Evolutionary conservation across 352 stramenopile species (phyloP).

Genomic region (Pythium volutum): DNA sequence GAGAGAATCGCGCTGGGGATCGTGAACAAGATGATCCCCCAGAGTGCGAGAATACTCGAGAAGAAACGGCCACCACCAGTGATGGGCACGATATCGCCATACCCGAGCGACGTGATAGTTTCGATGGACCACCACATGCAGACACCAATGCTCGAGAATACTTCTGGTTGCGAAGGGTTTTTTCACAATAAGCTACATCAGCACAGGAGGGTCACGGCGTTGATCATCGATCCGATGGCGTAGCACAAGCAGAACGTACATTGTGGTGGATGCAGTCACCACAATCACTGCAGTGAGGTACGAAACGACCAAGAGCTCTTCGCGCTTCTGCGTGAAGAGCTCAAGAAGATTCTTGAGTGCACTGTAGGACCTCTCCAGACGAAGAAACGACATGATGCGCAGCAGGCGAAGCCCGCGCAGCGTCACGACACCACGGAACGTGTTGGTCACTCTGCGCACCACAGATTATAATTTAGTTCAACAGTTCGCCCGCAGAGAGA

Average conservation of each 20-base stretch:
- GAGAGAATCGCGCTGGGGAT: conserved; percentile 79
- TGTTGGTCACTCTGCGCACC: conserved; percentile 30
- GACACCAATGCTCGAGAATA: conserved; percentile 76
- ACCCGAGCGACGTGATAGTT: conserved; percentile 86
- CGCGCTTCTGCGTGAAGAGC: conserved; percentile 70
- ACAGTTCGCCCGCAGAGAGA: neutral
- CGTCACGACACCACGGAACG: conserved; percentile 57
- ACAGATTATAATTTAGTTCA: too few species aligned
- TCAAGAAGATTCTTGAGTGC: conserved; percentile 74
- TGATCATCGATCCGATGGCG: neutral
- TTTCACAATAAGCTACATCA: conserved; percentile 74
- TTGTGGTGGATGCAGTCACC: conserved; percentile 80
- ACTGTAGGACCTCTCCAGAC: conserved; percentile 74
- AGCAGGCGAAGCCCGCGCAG: conserved; percentile 68
- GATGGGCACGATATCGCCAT: conserved; percentile 81
- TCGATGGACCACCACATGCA: conserved; percentile 80
- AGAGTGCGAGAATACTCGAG: conserved; percentile 70
- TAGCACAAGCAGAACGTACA: conserved; percentile 32
- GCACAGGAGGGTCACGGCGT: neutral
- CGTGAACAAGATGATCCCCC: conserved; percentile 86
- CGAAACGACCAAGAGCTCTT: conserved; percentile 75
- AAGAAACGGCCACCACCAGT: conserved; percentile 64
- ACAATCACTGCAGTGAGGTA: conserved; percentile 80
- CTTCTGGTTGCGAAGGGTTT: conserved; percentile 60
- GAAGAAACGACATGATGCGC: conserved; percentile 78